These are phyloP conservation scores for Isochrysis galbana DNA, from an alignment of 78 protist species.

Conservation along the genomic window DNA sequence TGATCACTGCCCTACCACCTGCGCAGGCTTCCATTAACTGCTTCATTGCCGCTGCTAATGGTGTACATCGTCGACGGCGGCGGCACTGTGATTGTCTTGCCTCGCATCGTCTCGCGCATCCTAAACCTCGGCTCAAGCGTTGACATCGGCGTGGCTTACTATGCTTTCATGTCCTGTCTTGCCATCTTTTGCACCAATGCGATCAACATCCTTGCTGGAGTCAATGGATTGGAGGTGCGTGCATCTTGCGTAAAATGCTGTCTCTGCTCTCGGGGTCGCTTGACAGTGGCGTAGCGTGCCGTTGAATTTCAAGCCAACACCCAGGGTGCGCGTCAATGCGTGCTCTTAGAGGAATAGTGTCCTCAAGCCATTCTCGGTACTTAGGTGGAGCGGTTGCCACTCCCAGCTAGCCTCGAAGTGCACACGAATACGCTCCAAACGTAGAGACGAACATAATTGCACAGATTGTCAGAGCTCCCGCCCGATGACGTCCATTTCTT, in stretches of 20 bases:
- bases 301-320: too few species aligned
- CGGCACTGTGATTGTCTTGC: background rate
- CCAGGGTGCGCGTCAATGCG: too few species aligned
- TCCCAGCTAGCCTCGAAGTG: too few species aligned
- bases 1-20: too few species aligned
- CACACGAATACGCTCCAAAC: too few species aligned
- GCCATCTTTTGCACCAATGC: constrained; percentile 92
- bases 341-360: too few species aligned
- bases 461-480: too few species aligned
- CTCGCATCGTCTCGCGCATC: background rate
- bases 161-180: constrained; percentile 78
- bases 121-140: background rate
- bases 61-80: constrained; percentile 53
- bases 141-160: constrained; percentile 59
- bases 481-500: too few species aligned
- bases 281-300: too few species aligned
- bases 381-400: too few species aligned
- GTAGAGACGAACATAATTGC: too few species aligned
- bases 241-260: background rate
- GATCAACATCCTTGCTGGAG: constrained; percentile 96
- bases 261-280: constrained; percentile 78
- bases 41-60: constrained; percentile 93
- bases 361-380: too few species aligned
- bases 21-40: constrained; percentile 83
- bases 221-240: constrained; percentile 58